Percentiles rank a stretch among this genome's conserved stretches.
phyloP scores from a whole-genome alignment of 176 grass and related monocot species.

The Aegilops speltoides region DNA sequence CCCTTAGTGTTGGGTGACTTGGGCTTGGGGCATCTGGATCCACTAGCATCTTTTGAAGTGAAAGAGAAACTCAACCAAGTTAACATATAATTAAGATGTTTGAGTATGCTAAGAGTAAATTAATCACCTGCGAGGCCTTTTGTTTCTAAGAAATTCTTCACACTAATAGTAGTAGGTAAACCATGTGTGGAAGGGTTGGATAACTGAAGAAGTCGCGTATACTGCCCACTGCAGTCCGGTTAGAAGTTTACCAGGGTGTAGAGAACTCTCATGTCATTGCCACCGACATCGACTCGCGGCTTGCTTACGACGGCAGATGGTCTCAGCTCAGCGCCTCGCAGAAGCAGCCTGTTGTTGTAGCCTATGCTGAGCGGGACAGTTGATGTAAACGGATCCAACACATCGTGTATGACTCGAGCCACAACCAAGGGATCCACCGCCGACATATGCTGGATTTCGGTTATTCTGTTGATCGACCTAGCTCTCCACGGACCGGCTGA shows the following conservation, averaged over 20 bases:
- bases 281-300: constrained; percentile 57
- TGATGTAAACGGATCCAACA: constrained; percentile 57
- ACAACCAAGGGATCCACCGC: constrained; percentile 44
- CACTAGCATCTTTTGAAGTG: constrained; percentile 46
- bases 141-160: not conserved
- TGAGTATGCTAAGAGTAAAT: not conserved
- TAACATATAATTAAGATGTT: not conserved
- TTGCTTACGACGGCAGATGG: constrained; percentile 53
- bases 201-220: not conserved
- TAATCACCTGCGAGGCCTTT: not conserved
- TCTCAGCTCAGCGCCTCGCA: constrained; percentile 48
- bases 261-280: constrained; percentile 52
- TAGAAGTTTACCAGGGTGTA: constrained; percentile 66
- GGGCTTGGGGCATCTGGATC: constrained; percentile 85
- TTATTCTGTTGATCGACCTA: not conserved
- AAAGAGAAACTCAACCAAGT: constrained; percentile 7
- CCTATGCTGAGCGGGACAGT: constrained; percentile 47
- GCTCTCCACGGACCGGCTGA: not conserved
- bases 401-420: constrained; percentile 52
- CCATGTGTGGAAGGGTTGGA: not conserved
- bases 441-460: not conserved
- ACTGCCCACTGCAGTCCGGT: not conserved
- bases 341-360: constrained; percentile 48
- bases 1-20: constrained; percentile 57
- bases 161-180: not conserved